Conservation (phyloP, 129 eudicot species). For the Dittrichia graveolens region DNA sequence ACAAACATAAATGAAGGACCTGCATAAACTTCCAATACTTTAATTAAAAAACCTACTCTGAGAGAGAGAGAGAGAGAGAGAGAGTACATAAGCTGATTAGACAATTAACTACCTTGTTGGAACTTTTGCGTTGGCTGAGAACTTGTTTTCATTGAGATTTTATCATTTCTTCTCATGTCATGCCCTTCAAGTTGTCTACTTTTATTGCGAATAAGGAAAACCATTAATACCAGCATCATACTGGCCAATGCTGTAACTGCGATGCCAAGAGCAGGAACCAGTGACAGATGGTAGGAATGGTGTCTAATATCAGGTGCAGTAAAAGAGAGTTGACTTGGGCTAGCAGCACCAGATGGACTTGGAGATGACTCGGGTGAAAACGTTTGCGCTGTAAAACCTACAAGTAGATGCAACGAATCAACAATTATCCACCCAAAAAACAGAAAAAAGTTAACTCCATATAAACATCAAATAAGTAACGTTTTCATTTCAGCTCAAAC, state of each 20-base stretch:
- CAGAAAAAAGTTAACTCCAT: neutral
- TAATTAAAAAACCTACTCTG: neutral
- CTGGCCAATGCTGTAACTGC: constrained; percentile 67
- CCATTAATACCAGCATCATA: constrained; percentile 53
- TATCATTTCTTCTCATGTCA: constrained; percentile 29
- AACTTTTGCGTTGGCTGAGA: constrained; percentile 55
- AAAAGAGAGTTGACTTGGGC: constrained; percentile 72
- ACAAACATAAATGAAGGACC: constrained; percentile 75
- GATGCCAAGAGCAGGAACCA: constrained; percentile 65
- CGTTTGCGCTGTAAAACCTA: constrained; percentile 45
- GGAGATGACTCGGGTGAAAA: constrained; percentile 61
- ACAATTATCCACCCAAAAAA: constrained; percentile 3
- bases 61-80: constrained; percentile 3
- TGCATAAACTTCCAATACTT: constrained; percentile 41
- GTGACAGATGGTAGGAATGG: constrained; percentile 59
- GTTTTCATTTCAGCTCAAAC: neutral
- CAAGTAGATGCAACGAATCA: constrained; percentile 8
- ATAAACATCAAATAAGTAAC: constrained; percentile 12
- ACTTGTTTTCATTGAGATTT: constrained; percentile 47
- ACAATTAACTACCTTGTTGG: constrained; percentile 54
- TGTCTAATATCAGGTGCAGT: constrained; percentile 41
- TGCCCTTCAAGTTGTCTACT: constrained; percentile 60
- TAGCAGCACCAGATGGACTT: constrained; percentile 59
- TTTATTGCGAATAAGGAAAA: constrained; percentile 74
- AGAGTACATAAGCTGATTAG: neutral